phyloP scores from a whole-genome alignment of 2,329 filamentous ascomycete species.

The Rutstroemia sp. region DNA sequence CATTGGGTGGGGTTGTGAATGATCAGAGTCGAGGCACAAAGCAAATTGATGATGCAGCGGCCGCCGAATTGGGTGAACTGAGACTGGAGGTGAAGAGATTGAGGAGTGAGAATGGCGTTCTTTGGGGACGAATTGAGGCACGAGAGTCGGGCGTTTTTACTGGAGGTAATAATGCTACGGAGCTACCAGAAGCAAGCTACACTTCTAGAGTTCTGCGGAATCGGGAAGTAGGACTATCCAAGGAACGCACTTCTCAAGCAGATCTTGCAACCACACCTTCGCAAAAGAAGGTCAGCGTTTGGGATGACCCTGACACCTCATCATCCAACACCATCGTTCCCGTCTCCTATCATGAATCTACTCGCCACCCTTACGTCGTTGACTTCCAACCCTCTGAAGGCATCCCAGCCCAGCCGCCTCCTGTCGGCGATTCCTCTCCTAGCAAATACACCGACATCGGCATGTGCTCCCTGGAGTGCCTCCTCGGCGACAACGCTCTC shows the following conservation, averaged over 20 bases:
- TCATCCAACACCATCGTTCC: background rate
- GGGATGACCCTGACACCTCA: background rate
- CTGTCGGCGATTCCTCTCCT: background rate
- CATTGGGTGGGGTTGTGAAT: background rate
- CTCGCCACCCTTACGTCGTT: background rate
- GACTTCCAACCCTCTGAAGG: background rate
- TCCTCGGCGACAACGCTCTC: background rate
- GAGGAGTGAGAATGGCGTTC: constrained; percentile 13
- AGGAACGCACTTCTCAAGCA: background rate
- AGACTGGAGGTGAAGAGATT: constrained; percentile 17
- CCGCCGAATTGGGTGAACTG: constrained; percentile 9
- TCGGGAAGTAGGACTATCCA: too few relatives aligned
- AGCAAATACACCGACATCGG: background rate
- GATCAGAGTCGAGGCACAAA: background rate
- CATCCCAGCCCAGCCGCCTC: background rate
- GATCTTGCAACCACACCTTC: background rate
- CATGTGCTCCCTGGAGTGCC: background rate
- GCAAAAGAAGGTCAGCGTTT: background rate
- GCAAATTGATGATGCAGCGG: background rate
- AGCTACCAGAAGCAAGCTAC: background rate
- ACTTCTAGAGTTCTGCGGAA: too few relatives aligned
- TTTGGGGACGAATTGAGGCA: constrained; percentile 9
- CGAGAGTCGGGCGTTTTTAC: background rate
- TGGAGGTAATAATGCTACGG: background rate
- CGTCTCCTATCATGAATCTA: background rate